Conservation (phyloP, 306 rosid genomes). For the Citrullus amarus region DNA sequence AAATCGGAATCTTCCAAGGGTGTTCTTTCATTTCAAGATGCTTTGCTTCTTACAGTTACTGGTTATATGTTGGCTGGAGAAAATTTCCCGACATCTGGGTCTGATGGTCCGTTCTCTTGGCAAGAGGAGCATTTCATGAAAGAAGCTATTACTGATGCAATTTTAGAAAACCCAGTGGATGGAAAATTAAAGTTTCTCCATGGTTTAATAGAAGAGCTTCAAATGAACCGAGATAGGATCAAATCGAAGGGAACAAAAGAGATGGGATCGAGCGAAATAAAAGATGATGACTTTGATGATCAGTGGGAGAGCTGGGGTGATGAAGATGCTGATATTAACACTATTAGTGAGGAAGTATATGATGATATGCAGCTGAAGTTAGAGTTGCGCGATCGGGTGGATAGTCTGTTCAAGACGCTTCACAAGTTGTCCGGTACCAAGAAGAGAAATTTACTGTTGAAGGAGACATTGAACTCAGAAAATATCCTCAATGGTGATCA, state of each 20-base stretch:
- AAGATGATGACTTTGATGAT: slow-evolving; percentile 73
- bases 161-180: slow-evolving; percentile 66
- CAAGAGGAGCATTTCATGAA: slow-evolving; percentile 83
- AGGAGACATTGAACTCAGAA: slow-evolving; percentile 41
- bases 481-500: slow-evolving; percentile 44
- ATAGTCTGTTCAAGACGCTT: slow-evolving; percentile 69
- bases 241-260: slow-evolving; percentile 40
- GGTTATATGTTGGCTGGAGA: slow-evolving; percentile 89
- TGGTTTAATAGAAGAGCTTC: slow-evolving; percentile 73
- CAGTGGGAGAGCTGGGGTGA: slow-evolving; percentile 95
- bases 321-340: slow-evolving; percentile 50
- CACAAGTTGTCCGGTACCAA: slow-evolving; percentile 61
- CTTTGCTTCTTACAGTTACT: slow-evolving; percentile 55
- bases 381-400: slow-evolving; percentile 89
- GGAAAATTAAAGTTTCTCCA: slow-evolving; percentile 67
- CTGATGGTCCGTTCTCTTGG: slow-evolving; percentile 94
- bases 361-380: slow-evolving; percentile 75
- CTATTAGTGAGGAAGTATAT: slow-evolving; percentile 41
- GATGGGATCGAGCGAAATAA: slow-evolving; percentile 19
- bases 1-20: slow-evolving; percentile 42
- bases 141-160: slow-evolving; percentile 73
- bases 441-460: slow-evolving; percentile 44
- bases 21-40: slow-evolving; percentile 66
- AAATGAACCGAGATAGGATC: slow-evolving; percentile 39
- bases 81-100: slow-evolving; percentile 77